Evolutionary conservation across 306 rosid species (phyloP).

Genomic region (Rosa multiflora): DNA sequence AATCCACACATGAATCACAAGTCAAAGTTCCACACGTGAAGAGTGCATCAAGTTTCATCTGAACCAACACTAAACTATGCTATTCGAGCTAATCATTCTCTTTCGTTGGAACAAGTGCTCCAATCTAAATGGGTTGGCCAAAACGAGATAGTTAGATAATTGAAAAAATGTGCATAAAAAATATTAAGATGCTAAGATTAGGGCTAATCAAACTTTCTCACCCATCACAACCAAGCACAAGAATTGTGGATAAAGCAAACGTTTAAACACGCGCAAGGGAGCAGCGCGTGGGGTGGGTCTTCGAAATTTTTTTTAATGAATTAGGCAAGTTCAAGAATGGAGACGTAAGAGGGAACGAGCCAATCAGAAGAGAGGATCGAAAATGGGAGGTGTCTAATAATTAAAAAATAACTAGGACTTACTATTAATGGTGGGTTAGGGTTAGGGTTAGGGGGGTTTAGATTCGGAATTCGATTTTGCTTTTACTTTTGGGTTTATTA

Average conservation of each 20-base stretch:
- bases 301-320: neutral
- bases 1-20: neutral
- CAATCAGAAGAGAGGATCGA: neutral
- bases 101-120: neutral
- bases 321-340: neutral
- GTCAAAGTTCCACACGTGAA: neutral
- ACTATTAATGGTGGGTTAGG: neutral
- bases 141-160: neutral
- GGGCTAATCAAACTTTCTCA: neutral
- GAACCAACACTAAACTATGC: neutral
- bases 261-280: conserved; percentile 8
- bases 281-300: neutral
- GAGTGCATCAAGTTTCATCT: neutral
- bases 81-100: neutral
- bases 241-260: neutral
- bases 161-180: neutral
- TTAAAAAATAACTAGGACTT: neutral
- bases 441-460: conserved; percentile 35
- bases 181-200: neutral
- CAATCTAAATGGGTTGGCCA: neutral
- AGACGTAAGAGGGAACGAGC: neutral
- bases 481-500: conserved; percentile 28
- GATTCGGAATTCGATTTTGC: conserved; percentile 32
- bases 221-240: neutral
- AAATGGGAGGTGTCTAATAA: conserved; percentile 3